Conservation (phyloP, 805 yeast species). For the Tetrapisispora pingtungensis region DNA sequence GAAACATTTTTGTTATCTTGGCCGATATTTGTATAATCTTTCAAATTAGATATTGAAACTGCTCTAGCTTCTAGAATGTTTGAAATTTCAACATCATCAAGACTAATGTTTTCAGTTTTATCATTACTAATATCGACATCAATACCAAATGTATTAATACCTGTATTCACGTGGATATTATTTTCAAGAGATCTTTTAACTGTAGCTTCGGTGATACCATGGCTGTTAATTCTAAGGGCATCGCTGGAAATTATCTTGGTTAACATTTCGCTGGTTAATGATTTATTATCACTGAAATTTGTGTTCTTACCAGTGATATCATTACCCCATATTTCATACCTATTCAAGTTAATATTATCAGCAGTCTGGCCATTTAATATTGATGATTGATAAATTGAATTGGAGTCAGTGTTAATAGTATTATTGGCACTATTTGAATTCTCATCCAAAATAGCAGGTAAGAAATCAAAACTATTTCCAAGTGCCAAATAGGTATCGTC, state of each 20-base stretch:
- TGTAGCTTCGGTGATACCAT: neutral
- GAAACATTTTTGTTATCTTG: neutral
- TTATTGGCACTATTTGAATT: neutral
- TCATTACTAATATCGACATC: conserved; percentile 10
- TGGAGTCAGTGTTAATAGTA: neutral
- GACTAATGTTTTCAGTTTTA: neutral
- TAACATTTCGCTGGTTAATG: conserved; percentile 9
- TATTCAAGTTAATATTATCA: neutral
- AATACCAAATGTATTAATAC: conserved; percentile 16
- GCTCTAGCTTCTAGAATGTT: neutral
- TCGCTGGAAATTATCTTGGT: conserved; percentile 5
- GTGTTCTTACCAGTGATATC: neutral
- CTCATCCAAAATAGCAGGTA: conserved; percentile 1
- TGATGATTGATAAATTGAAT: neutral
- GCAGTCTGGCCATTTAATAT: neutral
- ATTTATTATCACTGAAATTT: neutral
- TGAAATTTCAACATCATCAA: neutral
- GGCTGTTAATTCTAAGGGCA: neutral
- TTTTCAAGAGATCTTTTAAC: conserved; percentile 9
- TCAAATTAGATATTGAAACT: neutral
- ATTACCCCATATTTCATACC: conserved; percentile 1
- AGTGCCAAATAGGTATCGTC: neutral
- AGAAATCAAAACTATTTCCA: conserved; percentile 2
- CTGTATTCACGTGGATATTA: conserved; percentile 15
- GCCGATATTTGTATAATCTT: neutral